A percentile compares a stretch with the other conserved stretches of the same genome.
Evolutionary conservation across 176 grass and related monocot genomes (phyloP).

Genomic region (Triticum urartu): DNA sequence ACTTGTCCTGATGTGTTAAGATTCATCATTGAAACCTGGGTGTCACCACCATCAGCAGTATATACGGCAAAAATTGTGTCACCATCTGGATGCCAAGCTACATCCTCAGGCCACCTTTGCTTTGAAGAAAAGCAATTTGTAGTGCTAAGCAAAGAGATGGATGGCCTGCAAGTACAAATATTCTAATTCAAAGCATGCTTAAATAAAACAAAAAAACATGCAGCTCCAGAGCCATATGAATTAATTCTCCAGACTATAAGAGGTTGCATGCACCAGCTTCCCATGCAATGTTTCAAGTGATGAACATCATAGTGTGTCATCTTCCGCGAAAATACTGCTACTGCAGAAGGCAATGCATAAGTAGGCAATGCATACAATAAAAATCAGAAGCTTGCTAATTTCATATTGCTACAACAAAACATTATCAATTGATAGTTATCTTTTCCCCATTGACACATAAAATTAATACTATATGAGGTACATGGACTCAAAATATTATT

Average conservation of each 20-base stretch:
- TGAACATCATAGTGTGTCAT: neutral
- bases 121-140: constrained; percentile 90
- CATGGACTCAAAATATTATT: neutral
- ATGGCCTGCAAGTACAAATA: constrained; percentile 54
- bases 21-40: constrained; percentile 87
- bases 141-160: constrained; percentile 61
- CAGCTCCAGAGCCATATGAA: neutral
- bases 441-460: neutral
- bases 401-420: neutral
- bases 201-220: neutral
- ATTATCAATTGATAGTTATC: neutral
- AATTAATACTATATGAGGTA: neutral
- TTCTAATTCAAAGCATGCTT: constrained; percentile 27
- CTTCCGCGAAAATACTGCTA: neutral
- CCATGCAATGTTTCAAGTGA: neutral
- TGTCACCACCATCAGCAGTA: constrained; percentile 77
- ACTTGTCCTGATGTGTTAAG: constrained; percentile 81
- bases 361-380: neutral
- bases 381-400: neutral
- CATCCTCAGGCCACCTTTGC: constrained; percentile 95
- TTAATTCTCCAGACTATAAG: neutral
- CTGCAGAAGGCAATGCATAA: neutral
- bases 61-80: constrained; percentile 84
- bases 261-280: neutral
- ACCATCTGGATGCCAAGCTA: constrained; percentile 91